Base-by-base conservation (phyloP, 345 rosid species). In the Salix viminalis region DNA sequence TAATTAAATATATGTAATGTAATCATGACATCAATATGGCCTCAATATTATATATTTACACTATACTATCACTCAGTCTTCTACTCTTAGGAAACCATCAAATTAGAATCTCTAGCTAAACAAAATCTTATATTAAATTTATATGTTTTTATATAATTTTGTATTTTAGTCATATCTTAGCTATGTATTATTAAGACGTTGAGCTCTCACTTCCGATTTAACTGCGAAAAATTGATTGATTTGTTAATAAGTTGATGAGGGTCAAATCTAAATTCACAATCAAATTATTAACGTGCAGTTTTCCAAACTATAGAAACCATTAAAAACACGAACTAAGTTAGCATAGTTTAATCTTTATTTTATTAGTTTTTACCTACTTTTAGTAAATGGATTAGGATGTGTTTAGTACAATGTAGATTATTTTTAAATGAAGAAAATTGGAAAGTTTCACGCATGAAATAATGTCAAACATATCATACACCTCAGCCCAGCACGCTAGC, bases 401-500 rank as follows among this genome's bases (percentile, higher is more conserved):
- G 37, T 5, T 36, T 36, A 36, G 37, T 36, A 5, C 37, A 36
- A 5, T 5, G 37, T 36, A 36, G 37, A 36, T 1, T 36, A 5
- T 36, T 36, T 36, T 24, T 24, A 24, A 24, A 24, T 24, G 26
- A 24, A 24, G 26, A 36, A 36, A 36, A 36, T 36, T 30, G 62
- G 64, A 23, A 36, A 67, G 9, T 16, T 34, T 14, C 44, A 12
- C 13, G 52, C 23, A 68, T 4, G 71, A 1, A 68, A 37, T 13
- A 21, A 37, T 68, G 52, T 41, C 71, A 16, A 16, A 36, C 19
- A 68, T 11, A 7, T 37, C 52, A 13, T 12, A 46, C 18, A 19
- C 18, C 52, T 15, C 52, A 12, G 19, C 2, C 52, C 19, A 46
- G 68, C 76, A 60, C 76, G 76, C 76, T 52, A 73, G 54, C 41